phyloP scores from a whole-genome alignment of 306 rosid species.

The Pyrus betulifolia region DNA sequence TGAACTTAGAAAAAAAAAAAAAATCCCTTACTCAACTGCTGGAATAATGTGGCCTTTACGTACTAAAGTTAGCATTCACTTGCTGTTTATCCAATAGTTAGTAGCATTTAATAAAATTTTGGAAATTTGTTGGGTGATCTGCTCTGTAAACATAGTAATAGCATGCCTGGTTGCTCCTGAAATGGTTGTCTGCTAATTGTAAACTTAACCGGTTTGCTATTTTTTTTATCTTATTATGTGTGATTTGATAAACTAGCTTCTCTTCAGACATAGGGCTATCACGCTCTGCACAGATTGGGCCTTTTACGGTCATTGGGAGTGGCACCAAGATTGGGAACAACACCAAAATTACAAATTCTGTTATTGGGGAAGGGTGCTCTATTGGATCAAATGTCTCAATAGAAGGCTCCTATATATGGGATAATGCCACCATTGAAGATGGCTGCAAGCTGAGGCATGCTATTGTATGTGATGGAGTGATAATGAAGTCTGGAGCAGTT shows the following conservation, averaged over 20 bases:
- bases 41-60: not conserved
- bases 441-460: slow-evolving; percentile 79
- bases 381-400: slow-evolving; percentile 78
- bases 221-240: not conserved
- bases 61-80: not conserved
- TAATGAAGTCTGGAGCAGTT: slow-evolving; percentile 61
- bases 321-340: slow-evolving; percentile 71
- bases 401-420: slow-evolving; percentile 89
- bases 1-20: not conserved
- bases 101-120: not conserved
- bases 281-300: slow-evolving; percentile 76
- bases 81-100: not conserved
- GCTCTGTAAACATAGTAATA: not conserved
- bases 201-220: not conserved
- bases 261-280: slow-evolving; percentile 66
- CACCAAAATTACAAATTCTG: slow-evolving; percentile 63
- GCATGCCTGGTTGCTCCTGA: not conserved
- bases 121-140: not conserved
- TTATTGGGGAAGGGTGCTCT: slow-evolving; percentile 77
- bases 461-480: slow-evolving; percentile 87
- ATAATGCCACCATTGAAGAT: slow-evolving; percentile 79
- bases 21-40: not conserved
- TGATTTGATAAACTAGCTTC: slow-evolving; percentile 22
- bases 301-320: slow-evolving; percentile 74
- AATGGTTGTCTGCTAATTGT: not conserved